phyloP scores from a whole-genome alignment of 768 basidiomycete species.

The Boletus rufocinnamomeus region DNA sequence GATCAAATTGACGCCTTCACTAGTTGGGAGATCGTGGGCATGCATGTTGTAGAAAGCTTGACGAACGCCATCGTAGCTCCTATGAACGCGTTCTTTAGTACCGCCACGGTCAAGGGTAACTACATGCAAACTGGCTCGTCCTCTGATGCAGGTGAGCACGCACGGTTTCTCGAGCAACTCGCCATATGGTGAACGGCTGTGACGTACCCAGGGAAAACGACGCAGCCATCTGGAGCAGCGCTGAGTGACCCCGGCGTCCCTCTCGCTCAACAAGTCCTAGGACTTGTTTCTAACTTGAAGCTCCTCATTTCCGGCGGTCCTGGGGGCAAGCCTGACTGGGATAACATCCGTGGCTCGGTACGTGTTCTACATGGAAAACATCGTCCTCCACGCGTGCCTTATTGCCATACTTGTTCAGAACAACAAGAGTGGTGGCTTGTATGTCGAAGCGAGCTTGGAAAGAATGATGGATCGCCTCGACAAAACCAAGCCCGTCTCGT shows the following conservation, averaged over 20 bases:
- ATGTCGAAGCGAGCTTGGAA: constrained; percentile 20
- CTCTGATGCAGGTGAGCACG: neutral
- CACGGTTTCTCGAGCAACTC: neutral
- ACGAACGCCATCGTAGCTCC: constrained; percentile 17
- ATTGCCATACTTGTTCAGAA: neutral
- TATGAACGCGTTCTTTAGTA: constrained; percentile 13
- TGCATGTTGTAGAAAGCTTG: constrained; percentile 19
- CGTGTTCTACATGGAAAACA: neutral
- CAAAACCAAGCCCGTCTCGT: constrained; percentile 18
- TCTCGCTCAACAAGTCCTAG: constrained; percentile 13
- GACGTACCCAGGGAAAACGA: neutral
- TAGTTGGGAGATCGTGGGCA: constrained; percentile 18
- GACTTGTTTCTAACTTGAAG: constrained; percentile 8
- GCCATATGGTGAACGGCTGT: neutral
- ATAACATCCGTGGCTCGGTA: constrained; percentile 16
- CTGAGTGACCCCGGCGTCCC: constrained; percentile 13
- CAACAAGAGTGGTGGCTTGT: constrained; percentile 17
- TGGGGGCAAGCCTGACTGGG: constrained; percentile 17
- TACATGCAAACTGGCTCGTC: constrained; percentile 16
- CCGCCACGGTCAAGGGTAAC: constrained; percentile 10
- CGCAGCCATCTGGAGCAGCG: constrained; percentile 13
- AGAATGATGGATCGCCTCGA: constrained; percentile 13
- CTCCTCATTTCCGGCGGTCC: constrained; percentile 19
- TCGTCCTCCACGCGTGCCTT: neutral
- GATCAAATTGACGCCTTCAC: neutral